Base-by-base conservation (phyloP, 768 basidiomycete genomes). In the Naganishia onofrii region DNA sequence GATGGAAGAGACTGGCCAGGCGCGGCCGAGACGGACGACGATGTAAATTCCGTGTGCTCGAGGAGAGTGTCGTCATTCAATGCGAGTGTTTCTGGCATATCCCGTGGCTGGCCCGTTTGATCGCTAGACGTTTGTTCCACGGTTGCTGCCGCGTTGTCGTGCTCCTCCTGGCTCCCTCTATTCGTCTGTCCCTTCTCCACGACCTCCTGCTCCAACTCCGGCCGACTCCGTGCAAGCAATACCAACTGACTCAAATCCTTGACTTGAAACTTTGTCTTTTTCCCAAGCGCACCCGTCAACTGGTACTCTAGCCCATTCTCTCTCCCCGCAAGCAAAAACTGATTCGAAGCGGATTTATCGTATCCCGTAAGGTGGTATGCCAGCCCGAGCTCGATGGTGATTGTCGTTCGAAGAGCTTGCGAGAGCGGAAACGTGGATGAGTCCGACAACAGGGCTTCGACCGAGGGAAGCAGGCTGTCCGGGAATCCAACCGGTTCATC, bases 11-110 rank as follows among this genome's bases (percentile, higher is more conserved):
- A 51, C 3, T 82, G 70, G 7, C 60, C 60, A 44, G 78, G 34
- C 21, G 68, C 67, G 31, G 67, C 68, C 7, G 84, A 77, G 6
- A 85, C 81, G 23, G 71, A 69, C 1, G 91, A 89, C 13, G 89
- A 88, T 10, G 92, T 93, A 79, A 92, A 99, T 76, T 90, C 86
- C 0, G 95, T 98, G 74, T 90, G 88, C 82, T 99, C 96, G 48
- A 99, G 85, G 21, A 99, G 85, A 0, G 94, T 98, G 80, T 99
- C 96, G 80, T 98, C 96, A 80, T 98, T 95, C 56, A 98, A 84
- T 1, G 85, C 83, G 31, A 98, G 81, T 4, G 89, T 88, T 79
- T 91, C 88, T n/a, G 95, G 93, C 31, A 92, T 64, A 9, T 67
- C 76, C 9, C 75, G 42, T 32, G 32, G 36, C 42, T 38, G 10